Evolutionary conservation across 371 early-diverging fungal species (phyloP).

Genomic region (Rhizopus sp.): DNA sequence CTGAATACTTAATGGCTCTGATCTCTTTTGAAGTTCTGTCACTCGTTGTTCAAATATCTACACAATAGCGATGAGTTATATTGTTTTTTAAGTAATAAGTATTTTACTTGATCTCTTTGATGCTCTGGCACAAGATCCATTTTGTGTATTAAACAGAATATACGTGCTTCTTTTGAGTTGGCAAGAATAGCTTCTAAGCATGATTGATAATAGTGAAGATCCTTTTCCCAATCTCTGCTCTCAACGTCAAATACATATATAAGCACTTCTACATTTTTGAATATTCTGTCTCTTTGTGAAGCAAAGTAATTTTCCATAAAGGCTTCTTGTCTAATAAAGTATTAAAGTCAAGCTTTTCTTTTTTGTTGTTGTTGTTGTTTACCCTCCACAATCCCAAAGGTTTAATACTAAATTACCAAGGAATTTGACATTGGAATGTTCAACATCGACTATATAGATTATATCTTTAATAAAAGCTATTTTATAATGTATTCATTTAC

Average conservation of each 20-base stretch:
- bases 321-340: conserved; percentile 76
- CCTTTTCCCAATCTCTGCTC: conserved; percentile 86
- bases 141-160: conserved; percentile 95
- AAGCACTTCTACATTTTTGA: conserved; percentile 96
- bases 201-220: conserved; percentile 89
- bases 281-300: conserved; percentile 90
- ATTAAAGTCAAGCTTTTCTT: background rate
- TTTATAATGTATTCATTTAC: conserved; percentile 40
- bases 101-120: conserved; percentile 64
- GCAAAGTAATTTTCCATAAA: conserved; percentile 97
- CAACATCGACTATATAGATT: conserved; percentile 82
- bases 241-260: conserved; percentile 98
- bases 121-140: conserved; percentile 92
- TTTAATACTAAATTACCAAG: conserved; percentile 93
- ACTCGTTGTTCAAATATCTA: conserved; percentile 74
- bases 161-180: conserved; percentile 86
- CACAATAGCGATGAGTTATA: background rate
- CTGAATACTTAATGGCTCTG: conserved; percentile 72
- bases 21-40: conserved; percentile 69
- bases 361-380: conserved; percentile 8
- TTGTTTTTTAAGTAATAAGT: background rate
- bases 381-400: conserved; percentile 96
- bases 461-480: background rate
- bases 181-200: conserved; percentile 82
- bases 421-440: conserved; percentile 94